Evolutionary conservation across 106 monocot species (phyloP).

Genomic region (Allium fistulosum): DNA sequence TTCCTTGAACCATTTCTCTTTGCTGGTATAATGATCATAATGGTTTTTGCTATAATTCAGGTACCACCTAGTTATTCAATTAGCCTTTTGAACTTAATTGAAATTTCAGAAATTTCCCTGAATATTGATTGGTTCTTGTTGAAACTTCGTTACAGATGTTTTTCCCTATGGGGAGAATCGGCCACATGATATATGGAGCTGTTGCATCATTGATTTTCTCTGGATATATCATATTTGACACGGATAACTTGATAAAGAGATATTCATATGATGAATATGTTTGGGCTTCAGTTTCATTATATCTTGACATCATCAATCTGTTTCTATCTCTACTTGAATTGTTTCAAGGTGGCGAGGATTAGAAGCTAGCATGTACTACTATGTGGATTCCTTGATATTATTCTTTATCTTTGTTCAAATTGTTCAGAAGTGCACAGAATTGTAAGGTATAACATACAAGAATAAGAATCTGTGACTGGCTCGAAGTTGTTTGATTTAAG

Average conservation of each 20-base stretch:
- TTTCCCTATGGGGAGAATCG: conserved; percentile 19
- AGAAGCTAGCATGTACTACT: neutral
- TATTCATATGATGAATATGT: conserved; percentile 40
- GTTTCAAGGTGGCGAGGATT: conserved; percentile 5
- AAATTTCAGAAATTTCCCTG: neutral
- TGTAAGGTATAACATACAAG: too few relatives aligned
- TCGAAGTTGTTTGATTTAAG: too few relatives aligned
- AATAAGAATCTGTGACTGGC: too few relatives aligned
- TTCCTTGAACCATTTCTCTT: conserved; percentile 49
- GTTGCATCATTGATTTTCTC: conserved; percentile 15
- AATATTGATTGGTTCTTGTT: neutral
- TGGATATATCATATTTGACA: conserved; percentile 27
- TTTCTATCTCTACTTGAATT: conserved; percentile 19
- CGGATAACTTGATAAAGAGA: conserved; percentile 47
- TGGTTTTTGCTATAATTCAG: conserved; percentile 48
- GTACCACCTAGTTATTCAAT: neutral
- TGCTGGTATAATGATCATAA: conserved; percentile 25
- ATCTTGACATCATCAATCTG: conserved; percentile 27
- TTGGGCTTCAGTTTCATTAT: conserved; percentile 21
- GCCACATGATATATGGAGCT: conserved; percentile 14
- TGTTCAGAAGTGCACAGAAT: too few relatives aligned
- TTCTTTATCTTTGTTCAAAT: too few relatives aligned
- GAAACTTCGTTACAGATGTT: conserved; percentile 8
- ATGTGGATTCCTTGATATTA: too few relatives aligned
- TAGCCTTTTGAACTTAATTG: neutral